Evolutionary conservation across 495 filamentous ascomycete species (phyloP), one percentile per base, ranked within the genome.

Genomic region (Terfezia boudieri): DNA sequence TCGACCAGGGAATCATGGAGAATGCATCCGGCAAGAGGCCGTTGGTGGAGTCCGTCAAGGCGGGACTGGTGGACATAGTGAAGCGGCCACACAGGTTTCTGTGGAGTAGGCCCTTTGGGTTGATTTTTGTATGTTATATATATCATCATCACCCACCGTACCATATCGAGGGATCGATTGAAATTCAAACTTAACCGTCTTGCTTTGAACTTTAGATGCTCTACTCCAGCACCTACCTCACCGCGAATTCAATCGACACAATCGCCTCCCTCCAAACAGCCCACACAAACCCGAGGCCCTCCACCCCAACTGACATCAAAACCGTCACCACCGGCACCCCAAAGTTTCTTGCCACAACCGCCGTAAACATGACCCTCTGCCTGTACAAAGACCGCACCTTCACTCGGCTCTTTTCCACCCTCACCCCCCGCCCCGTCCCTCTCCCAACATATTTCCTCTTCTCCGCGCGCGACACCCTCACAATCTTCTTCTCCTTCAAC

Each of bases 401-500:
- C 65, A 85, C 86, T 0, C 74, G 76, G 54, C 73, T 94, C 55
- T 96, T 94, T 67, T 86, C 86, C 8, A 72, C 78, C 6, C 69
- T 61, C 2, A 60, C 67, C 0, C 71, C 71, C 0, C 70, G 78
- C 8, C 71, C 77, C 37, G 76, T 82, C 12, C 71, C 76, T 1
- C 62, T 71, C 52, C 73, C 74, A 11, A 83, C 82, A 36, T 93
- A 87, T 68, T 61, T 71, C 0, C 76, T 95, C 55, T 96, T 95
- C 72, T 78, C 83, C 9, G 62, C 79, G 53, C 78, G 90, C 59
- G 89, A 96, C 69, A 86, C 82, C 66, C 68, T 94, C 57, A 95
- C 89, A 17, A 86, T 96, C 67, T 93, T 93, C 68, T 86, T 83
- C 23, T 85, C 80, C 41, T 96, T 96, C 74, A 95, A 94, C 66